Conservation (phyloP, 2,329 filamentous ascomycete species). For the Colletotrichum graminicola region DNA sequence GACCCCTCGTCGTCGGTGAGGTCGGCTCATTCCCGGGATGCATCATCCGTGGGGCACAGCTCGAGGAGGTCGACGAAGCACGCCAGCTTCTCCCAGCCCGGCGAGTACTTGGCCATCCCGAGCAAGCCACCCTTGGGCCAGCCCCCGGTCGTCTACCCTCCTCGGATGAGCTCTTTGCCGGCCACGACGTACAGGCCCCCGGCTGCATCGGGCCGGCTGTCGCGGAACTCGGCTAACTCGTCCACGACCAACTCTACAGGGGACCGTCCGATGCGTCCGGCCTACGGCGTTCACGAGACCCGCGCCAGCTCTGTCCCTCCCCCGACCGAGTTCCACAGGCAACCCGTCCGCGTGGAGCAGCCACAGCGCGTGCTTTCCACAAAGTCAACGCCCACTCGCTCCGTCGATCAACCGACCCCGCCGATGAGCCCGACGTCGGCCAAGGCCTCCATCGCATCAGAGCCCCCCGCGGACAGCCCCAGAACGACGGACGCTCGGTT, state of each 20-base stretch:
- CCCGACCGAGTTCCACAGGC: conserved; percentile 13
- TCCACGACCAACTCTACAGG: conserved; percentile 53
- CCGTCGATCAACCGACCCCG: conserved; percentile 60
- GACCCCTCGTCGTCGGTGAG: conserved; percentile 33
- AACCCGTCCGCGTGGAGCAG: conserved; percentile 2
- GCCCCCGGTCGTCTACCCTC: conserved; percentile 43
- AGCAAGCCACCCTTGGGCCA: conserved; percentile 44
- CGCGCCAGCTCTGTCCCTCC: conserved; percentile 55
- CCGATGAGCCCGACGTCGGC: conserved; percentile 65
- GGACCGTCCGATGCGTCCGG: conserved; percentile 50
- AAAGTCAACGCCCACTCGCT: conserved; percentile 36
- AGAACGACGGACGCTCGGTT: conserved; percentile 57
- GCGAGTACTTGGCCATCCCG: conserved; percentile 59
- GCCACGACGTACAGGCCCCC: conserved; percentile 40
- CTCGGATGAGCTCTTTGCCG: conserved; percentile 49
- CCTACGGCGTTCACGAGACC: conserved; percentile 54
- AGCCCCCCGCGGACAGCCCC: conserved; percentile 52
- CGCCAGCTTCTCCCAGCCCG: conserved; percentile 55
- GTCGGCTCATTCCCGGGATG: conserved; percentile 42
- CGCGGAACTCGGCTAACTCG: conserved; percentile 54
- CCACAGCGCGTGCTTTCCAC: conserved; percentile 28
- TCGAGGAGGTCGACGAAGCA: conserved; percentile 54
- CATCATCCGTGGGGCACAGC: conserved; percentile 45
- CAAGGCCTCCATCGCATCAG: conserved; percentile 61
- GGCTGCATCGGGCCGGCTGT: conserved; percentile 44